A percentile compares a stretch with the other conserved stretches of the same genome.
Conservation (phyloP, 2,329 filamentous ascomycete species). For the Metarhizium rileyi region DNA sequence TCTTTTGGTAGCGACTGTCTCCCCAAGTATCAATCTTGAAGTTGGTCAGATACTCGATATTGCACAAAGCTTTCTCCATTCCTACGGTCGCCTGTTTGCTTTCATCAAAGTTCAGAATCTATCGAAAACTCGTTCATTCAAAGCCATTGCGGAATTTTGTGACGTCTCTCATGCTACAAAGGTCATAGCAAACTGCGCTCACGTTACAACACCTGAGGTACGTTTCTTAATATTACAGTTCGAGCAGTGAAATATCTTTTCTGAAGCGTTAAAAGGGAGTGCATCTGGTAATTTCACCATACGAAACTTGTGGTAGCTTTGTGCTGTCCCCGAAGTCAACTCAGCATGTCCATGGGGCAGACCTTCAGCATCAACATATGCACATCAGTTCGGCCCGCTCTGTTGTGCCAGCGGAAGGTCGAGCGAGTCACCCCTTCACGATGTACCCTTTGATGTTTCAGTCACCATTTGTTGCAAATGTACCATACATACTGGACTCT, state of each 20-base stretch:
- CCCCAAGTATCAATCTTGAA: constrained; percentile 11
- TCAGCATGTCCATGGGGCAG: not conserved
- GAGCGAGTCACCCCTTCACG: constrained; percentile 16
- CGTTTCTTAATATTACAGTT: not conserved
- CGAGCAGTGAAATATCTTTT: not conserved
- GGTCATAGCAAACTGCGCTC: constrained; percentile 28
- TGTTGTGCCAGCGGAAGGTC: constrained; percentile 9
- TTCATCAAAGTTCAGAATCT: constrained; percentile 33
- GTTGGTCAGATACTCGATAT: constrained; percentile 26
- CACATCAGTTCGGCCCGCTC: constrained; percentile 5
- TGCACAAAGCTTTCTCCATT: constrained; percentile 27
- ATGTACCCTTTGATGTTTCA: constrained; percentile 26
- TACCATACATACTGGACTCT: constrained; percentile 21
- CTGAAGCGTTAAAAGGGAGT: constrained; percentile 11
- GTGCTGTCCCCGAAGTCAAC: constrained; percentile 11
- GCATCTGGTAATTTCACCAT: constrained; percentile 15
- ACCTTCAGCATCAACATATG: constrained; percentile 6
- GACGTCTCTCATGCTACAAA: constrained; percentile 34
- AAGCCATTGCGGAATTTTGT: constrained; percentile 42
- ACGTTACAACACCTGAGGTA: constrained; percentile 17
- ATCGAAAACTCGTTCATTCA: constrained; percentile 32
- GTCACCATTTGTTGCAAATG: constrained; percentile 16
- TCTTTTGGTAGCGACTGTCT: constrained; percentile 16
- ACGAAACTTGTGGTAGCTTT: constrained; percentile 4
- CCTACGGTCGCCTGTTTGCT: constrained; percentile 43